Base-by-base conservation (phyloP, 257 asterid genomes). In the Verbascum thapsus region DNA sequence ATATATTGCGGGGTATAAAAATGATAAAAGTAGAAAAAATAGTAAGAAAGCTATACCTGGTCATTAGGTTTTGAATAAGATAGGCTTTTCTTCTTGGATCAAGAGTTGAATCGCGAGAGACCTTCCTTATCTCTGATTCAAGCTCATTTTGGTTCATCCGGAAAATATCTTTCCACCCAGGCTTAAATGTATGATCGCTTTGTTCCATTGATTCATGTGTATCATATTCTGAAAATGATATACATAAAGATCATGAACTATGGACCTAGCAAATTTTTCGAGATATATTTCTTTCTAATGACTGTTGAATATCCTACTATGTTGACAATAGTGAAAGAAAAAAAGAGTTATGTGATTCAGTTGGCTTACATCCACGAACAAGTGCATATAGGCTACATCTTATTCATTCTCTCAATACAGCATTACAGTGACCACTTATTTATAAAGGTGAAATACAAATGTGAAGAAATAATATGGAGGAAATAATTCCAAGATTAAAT, bases 61-160 rank as follows among this genome's bases (percentile, higher is more conserved):
- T 92, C 95, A 92, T 72, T 51, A 92, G 95, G 73, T 92, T 83
- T 76, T 92, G 98, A 77, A 92, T 83, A 41, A 92, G 98, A 73
- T 92, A 92, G 38, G 81, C 95, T 73, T 92, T 92, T 81, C 97
- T 85, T 76, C 98, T 81, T 51, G 97, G 98, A 78, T 92, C 98
- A 68, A 92, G 98, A 47, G 94, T 78, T 63, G 97, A 81, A 73
- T 92, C 97, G 18, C 90, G 84, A 71, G 98, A 86, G 48, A 89
- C 98, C 80, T 89, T 89, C 81, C 91, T 81, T 74, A 92, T 85
- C 87, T 92, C 98, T 18, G 95, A 89, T 78, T 89, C 98, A 65
- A 92, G 96, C 84, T 92, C 98, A 79, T 79, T 92, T 85, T 92
- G 98, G 72, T 92, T 92, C 98, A 92, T 92, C 53, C 97, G 70